Base-by-base conservation (phyloP, 2,329 filamentous ascomycete genomes). In the Aquanectria penicillioides region DNA sequence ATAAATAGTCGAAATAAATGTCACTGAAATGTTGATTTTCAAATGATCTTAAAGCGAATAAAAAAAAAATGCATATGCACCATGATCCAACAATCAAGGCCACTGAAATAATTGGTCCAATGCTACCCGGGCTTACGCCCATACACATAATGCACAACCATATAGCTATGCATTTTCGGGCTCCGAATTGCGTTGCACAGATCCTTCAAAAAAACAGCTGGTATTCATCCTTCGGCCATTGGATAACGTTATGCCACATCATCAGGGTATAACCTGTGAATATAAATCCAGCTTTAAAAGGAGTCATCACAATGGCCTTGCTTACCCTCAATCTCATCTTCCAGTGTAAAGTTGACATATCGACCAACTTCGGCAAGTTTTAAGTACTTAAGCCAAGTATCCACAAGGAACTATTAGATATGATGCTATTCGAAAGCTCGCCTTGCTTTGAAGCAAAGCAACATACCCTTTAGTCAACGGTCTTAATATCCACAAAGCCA, bases 171-270 rank as follows among this genome's bases (percentile, higher is more conserved):
- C 2, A 62, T n/a, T 48, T 57, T 66, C 18, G 48, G 55, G 36
- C 65, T 64, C 0, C n/a, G 28, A 5, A 66, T 33, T 9, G 55
- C 55, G 6, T 59, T 59, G 25, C 64, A 64, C 53, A 67, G 57
- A 15, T 57, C 62, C 48, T 46, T 62, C 2, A 67, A 56, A 20
- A 67, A 67, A n/a, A n/a, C 1, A 65, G 22, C 11, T 65, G 37
- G 26, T 67, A 67, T n/a, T 67, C 64, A 4, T 66, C 64, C 3
- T 58, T 57, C 1, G 64, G 55, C 64, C 64, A 67, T 18, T 61
- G 26, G 4, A 67, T 55, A 4, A 67, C 60, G 7, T 52, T 65
- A 18, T 63, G 62, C 65, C 64, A 67, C 10, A 67, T 26, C 5
- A 67, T 60, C 0, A 65, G 52, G 3, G 64, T 63, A 17, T 67